Evolutionary conservation across 306 rosid genomes (phyloP), one percentile per base, ranked within the genome.

Genomic region (Rosa lucieae): DNA sequence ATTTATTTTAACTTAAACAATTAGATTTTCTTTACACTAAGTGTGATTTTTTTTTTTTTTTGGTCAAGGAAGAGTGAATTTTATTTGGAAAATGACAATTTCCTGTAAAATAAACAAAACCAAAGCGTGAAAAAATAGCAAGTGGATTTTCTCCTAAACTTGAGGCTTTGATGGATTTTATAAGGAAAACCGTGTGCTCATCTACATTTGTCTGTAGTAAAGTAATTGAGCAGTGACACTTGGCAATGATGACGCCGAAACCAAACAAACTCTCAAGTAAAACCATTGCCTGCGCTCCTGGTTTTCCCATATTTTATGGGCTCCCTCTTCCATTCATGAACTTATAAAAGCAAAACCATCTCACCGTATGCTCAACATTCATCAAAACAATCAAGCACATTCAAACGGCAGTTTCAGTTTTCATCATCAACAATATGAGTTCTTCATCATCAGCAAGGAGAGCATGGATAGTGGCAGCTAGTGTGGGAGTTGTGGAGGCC

Each of bases 401-500:
- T 4, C 21, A 26, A 37, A 40, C 8, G 21, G 42, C 23, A 56
- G 58, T 52, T 52, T 52, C 10, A 29, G 5, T 66, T 37, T 66
- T 37, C 23, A 39, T 39, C 6, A 8, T 67, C 13, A 8, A 55
- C 40, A 83, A 75, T 1, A 84, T 80, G 87, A 67, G 77, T 55
- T 20, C 51, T 58, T 74, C 78, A 74, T 21, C 23, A 56, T n/a
- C 35, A 8, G 58, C 78, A 72, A 56, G 73, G 37, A 72, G 67
- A n/a, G 68, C 67, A 46, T 82, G 85, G 85, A 53, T 81, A 21
- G 82, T 69, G 73, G 84, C 84, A 42, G 81, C 84, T 5, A 85
- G 83, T 63, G 76, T 85, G 8, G 88, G 85, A 79, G 81, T 78
- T 53, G 78, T 82, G 79, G 88, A 71, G 63, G 84, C 88, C 32